Base-by-base conservation (phyloP, 2,329 filamentous ascomycete species). In the Aspergillus latus region DNA sequence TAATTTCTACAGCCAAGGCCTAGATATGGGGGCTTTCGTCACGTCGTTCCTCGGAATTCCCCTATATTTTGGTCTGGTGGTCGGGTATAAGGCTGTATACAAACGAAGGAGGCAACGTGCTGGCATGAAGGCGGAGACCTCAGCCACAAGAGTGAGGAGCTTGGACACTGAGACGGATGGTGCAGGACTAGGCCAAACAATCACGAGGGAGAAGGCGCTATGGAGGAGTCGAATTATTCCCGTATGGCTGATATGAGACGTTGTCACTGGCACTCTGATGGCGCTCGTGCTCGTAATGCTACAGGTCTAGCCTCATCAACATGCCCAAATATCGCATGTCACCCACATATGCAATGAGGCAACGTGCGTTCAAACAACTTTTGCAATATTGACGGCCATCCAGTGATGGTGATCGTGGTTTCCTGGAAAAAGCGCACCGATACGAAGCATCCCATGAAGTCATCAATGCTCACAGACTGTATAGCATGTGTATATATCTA, bases 41-140 rank as follows among this genome's bases (percentile, higher is more conserved):
- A 90, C 87, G 0, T 88, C 86, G 34, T 91, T 91, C 72, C 75
- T 88, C 10, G 88, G 88, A 47, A 89, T 92, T 62, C 89, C 89
- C 2, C 72, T 92, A 34, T 92, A 90, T 72, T 71, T 92, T 9
- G 73, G 79, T 15, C 78, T 89, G 69, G 83, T 90, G 66, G 81
- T 86, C 58, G 88, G 87, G 1, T 85, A 87, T 75, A 89, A 88
- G 76, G 50, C 81, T 54, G 63, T 72, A 57, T 81, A 77, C 56
- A 81, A 80, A 72, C 82, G 77, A 59, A 78, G 80, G 62, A 77
- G 78, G 36, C 69, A 3, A 28, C 45, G 13, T 21, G 28, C 88
- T 47, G 76, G 77, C 59, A 75, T 86, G 1, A 75, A 81, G 59
- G 78, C 84, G 64, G 85, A 49, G 87, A 90, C 76, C 82, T 90